These are phyloP conservation scores for Penicillium decumbens DNA, from an alignment of 2,329 filamentous ascomycete genomes.

Conservation along the genomic window DNA sequence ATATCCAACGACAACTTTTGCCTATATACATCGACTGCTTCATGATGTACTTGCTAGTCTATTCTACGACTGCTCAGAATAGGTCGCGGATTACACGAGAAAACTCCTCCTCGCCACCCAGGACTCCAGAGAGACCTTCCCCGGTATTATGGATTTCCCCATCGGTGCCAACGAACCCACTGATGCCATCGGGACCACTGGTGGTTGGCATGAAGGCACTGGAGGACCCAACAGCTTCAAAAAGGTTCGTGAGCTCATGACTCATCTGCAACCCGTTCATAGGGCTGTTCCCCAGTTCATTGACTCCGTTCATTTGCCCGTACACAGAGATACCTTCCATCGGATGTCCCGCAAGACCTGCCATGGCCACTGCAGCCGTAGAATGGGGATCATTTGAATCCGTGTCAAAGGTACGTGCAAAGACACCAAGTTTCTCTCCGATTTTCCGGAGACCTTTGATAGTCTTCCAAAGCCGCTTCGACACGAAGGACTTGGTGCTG, in stretches of 20 bases:
- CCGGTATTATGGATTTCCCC: constrained; percentile 42
- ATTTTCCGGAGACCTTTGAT: constrained; percentile 61
- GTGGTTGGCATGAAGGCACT: constrained; percentile 36
- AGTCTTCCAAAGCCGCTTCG: constrained; percentile 60
- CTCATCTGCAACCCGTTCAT: constrained; percentile 57
- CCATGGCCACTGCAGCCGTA: constrained; percentile 61
- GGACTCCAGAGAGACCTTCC: constrained; percentile 42
- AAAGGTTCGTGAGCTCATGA: constrained; percentile 58
- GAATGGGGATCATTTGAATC: constrained; percentile 55
- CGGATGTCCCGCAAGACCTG: constrained; percentile 58
- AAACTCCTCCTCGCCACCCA: constrained; percentile 57
- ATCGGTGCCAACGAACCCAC: constrained; percentile 36
- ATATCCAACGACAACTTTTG: not conserved
- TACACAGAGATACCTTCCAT: constrained; percentile 56
- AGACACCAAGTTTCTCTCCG: constrained; percentile 57
- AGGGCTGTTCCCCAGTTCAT: constrained; percentile 51
- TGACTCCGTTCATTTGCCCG: constrained; percentile 32
- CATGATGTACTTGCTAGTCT: not conserved
- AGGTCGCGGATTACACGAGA: constrained; percentile 56
- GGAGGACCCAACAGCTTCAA: constrained; percentile 58
- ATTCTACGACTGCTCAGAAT: constrained; percentile 41
- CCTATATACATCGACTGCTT: not conserved
- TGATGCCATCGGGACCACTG: constrained; percentile 35
- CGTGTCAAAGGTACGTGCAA: constrained; percentile 35
- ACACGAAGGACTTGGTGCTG: constrained; percentile 57